Evolutionary conservation across 2,329 filamentous ascomycete species (phyloP), one percentile per base, ranked within the genome.

Genomic region (Lasiodiplodia hormozganensis): DNA sequence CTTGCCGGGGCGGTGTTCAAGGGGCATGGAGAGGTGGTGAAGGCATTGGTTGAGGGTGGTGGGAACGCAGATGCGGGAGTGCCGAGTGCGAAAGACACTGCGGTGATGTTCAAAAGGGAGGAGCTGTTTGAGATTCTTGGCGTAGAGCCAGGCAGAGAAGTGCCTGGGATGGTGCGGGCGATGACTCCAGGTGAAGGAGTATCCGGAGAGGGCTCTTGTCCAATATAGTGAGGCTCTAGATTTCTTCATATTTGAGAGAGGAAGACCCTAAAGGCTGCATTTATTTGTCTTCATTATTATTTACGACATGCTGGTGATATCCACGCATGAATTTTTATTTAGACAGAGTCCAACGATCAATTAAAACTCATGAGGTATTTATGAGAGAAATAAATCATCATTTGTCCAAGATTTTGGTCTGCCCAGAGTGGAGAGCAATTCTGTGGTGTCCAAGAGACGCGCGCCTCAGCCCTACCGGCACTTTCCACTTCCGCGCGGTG

Each of bases 1-100:
- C 81, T 93, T 3, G 90, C 90, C 0, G 90, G 91, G 0, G 90
- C 90, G 0, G 88, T 93, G 10, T 93, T 93, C 77, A 93, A 93
- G 78, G 87, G 87, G 12, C 89, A 90, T 74, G 85, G 86, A 67
- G 86, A 85, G 4, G 87, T 92, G 2, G 85, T 92, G 11, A 86
- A 87, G 75, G 85, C 80, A 47, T 65, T 86, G 69, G 78, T 79
- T 67, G 79, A 82, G 51, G 77, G 74, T 1, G 82, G 80, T 2
- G 82, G 81, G 66, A 80, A 83, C 73, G 58, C 82, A 4, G 67
- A 70, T 25, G 73, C 73, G 14, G 83, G 83, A 18, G 79, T 81
- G 70, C 82, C 83, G 49, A 83, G 78, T 76, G 83, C 83, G 21
- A 76, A 83, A 54, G 81, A 85, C 70, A 77, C 78, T 69, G 83